These are phyloP conservation scores for Euphorbia celastroides DNA, from an alignment of 441 rosid genomes.

Conservation along the genomic window DNA sequence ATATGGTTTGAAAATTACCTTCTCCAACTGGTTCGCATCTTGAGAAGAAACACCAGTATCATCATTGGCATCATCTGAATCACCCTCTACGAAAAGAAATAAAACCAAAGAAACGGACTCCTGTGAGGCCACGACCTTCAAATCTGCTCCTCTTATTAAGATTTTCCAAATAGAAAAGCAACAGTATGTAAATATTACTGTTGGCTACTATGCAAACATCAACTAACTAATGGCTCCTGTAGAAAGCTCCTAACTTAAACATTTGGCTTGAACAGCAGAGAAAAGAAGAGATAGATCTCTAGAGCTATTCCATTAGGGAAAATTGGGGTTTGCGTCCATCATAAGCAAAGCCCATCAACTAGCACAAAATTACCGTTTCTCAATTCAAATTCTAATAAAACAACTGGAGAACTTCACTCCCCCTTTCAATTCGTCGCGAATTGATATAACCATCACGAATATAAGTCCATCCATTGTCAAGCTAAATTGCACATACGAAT, in stretches of 20 bases:
- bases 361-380: not conserved
- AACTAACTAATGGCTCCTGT: not conserved
- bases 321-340: not conserved
- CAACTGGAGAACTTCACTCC: not conserved
- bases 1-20: conserved; percentile 27
- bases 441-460: not conserved
- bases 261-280: not conserved
- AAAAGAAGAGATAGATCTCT: not conserved
- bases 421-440: not conserved
- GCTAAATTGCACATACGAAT: not conserved
- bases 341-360: not conserved
- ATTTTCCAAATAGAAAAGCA: not conserved
- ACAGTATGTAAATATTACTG: not conserved
- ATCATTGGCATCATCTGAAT: conserved; percentile 32
- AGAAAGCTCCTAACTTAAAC: not conserved
- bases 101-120: conserved; percentile 3
- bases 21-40: conserved; percentile 27
- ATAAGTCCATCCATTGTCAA: not conserved
- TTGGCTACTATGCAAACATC: not conserved
- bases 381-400: conserved; percentile 1
- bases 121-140: conserved; percentile 10
- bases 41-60: conserved; percentile 25
- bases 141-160: conserved; percentile 4
- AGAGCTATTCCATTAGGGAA: not conserved
- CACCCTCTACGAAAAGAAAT: conserved; percentile 40